Conservation (phyloP, 495 filamentous ascomycete species). For the Umbilicaria muhlenbergii region DNA sequence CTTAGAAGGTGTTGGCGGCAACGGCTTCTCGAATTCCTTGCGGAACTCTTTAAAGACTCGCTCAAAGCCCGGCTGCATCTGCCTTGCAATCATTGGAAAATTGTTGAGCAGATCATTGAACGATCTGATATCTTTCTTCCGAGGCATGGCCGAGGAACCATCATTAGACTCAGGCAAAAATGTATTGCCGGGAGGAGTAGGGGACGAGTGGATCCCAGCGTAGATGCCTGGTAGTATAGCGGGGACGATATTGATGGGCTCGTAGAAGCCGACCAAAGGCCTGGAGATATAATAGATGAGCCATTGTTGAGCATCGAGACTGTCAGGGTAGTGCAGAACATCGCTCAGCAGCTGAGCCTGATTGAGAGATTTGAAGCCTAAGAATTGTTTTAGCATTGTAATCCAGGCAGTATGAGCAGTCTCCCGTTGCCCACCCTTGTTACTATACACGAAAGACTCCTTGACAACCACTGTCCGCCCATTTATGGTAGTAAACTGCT, state of each 20-base stretch:
- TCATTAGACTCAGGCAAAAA: slow-evolving; percentile 22
- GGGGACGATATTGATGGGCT: slow-evolving; percentile 50
- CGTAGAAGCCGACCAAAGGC: slow-evolving; percentile 74
- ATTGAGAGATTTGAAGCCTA: slow-evolving; percentile 82
- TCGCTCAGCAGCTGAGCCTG: slow-evolving; percentile 84
- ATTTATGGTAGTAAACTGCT: slow-evolving; percentile 82
- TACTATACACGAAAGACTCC: slow-evolving; percentile 84
- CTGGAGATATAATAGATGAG: slow-evolving; percentile 92
- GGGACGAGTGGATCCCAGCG: slow-evolving; percentile 8
- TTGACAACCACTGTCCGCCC: slow-evolving; percentile 89
- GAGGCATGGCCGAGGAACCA: slow-evolving; percentile 25
- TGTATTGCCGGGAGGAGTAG: slow-evolving; percentile 11
- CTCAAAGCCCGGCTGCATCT: slow-evolving; percentile 90
- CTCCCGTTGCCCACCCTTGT: slow-evolving; percentile 54
- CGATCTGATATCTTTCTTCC: slow-evolving; percentile 77
- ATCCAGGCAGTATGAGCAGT: slow-evolving; percentile 6
- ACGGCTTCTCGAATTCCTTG: slow-evolving; percentile 65
- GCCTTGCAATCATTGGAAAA: slow-evolving; percentile 91
- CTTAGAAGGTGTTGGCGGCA: slow-evolving; percentile 61
- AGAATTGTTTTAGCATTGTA: slow-evolving; percentile 3
- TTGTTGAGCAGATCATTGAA: slow-evolving; percentile 84
- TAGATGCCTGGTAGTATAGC: slow-evolving; percentile 36
- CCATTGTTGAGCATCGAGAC: slow-evolving; percentile 73
- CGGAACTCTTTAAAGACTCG: slow-evolving; percentile 82
- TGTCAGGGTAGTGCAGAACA: slow-evolving; percentile 73